Percentiles rank a stretch among this genome's conserved stretches.
Conservation (phyloP, 768 basidiomycete genomes). For the Calocera cornea region DNA sequence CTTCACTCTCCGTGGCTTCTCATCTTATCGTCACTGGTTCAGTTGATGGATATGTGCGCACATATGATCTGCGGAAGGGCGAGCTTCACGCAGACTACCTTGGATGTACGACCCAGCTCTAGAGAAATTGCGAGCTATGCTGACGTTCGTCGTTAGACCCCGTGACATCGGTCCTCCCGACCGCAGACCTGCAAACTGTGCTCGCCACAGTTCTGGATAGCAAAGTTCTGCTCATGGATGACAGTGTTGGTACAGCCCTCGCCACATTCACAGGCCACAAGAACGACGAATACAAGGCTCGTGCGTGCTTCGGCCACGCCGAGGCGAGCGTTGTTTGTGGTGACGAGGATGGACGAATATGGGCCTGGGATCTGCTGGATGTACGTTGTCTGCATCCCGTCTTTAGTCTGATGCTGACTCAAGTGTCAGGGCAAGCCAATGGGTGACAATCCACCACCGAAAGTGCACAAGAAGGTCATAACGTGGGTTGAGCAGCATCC, state of each 20-base stretch:
- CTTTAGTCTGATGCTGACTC: not conserved
- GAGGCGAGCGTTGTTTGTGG: constrained; percentile 76
- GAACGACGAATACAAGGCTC: constrained; percentile 62
- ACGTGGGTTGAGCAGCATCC: constrained; percentile 91
- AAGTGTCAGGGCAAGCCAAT: constrained; percentile 49
- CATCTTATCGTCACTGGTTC: constrained; percentile 67
- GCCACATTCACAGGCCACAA: constrained; percentile 72
- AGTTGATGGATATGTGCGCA: constrained; percentile 82
- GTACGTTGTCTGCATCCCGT: constrained; percentile 28
- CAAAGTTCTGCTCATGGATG: constrained; percentile 75
- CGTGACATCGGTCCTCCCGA: constrained; percentile 68
- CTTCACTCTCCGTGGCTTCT: constrained; percentile 54
- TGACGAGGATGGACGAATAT: constrained; percentile 78
- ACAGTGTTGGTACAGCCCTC: constrained; percentile 62
- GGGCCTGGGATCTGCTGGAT: constrained; percentile 88
- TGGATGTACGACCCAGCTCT: constrained; percentile 48
- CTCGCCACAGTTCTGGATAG: constrained; percentile 76
- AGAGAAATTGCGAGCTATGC: not conserved
- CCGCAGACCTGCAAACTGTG: constrained; percentile 65
- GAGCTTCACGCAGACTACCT: constrained; percentile 79
- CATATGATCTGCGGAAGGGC: constrained; percentile 90
- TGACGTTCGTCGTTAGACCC: constrained; percentile 43
- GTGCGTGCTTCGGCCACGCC: constrained; percentile 67
- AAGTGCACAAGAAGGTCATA: constrained; percentile 69
- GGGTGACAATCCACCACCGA: constrained; percentile 58